Evolutionary conservation across 352 stramenopile species (phyloP), one percentile per base, ranked within the genome.

Genomic region (Phytophthora agathidicida): DNA sequence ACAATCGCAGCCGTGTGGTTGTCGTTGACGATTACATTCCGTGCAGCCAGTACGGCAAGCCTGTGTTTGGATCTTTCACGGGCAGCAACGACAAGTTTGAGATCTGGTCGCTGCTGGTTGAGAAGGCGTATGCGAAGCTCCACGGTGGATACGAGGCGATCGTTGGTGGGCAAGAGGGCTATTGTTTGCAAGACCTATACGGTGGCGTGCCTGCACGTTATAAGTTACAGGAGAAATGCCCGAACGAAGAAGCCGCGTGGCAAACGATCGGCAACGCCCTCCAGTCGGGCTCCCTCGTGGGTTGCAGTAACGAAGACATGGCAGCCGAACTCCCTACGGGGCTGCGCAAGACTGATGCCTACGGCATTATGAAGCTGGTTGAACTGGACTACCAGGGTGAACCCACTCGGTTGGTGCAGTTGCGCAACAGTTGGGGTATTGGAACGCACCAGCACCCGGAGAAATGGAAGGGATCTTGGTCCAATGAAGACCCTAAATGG

Each of bases 71-170:
- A 5, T 91, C 83, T 22, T 93, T 95, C 57, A 94, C 85, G 2
- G 85, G 85, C 41, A 83, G 63, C 62, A 88, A 86, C 47, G 79
- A 65, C 32, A 92, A 92, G 62, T 93, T 93, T 66, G 93, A 98
- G 68, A 87, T 98, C 39, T 98, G 93, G 94, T 92, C 91, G 11
- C 51, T 97, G 38, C 73, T 98, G 17, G 62, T 98, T 14, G 94
- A 98, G 65, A 98, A 98, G 60, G 93, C 93, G n/a, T 98, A 97
- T 65, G 92, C 94, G 1, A 98, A 98, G 56, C 82, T 96, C 24
- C 88, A 95, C 62, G 93, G 93, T 27, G 88, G 80, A 23, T 98
- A 98, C 66, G 86, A 93, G 32, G 68, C 74, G 4, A 91, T 98
- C 38, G 75, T 96, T 16, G 91, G 93, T 36, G 94, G 93, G 10